A percentile compares a stretch with the other conserved stretches of the same genome.
phyloP scores from a whole-genome alignment of 2,329 filamentous ascomycete genomes.

The Emmonsiellopsis sp. region DNA sequence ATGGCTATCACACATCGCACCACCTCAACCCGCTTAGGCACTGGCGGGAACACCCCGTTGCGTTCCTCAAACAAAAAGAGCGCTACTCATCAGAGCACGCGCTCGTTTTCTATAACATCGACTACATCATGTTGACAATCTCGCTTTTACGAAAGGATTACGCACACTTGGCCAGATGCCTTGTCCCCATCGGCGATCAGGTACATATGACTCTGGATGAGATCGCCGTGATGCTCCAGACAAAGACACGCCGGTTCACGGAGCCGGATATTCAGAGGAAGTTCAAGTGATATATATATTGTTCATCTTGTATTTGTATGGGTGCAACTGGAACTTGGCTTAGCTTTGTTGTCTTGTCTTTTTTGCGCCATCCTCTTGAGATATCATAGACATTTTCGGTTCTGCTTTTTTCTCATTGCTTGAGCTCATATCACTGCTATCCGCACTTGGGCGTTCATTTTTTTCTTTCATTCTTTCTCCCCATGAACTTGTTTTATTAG shows the following conservation, averaged over 20 bases:
- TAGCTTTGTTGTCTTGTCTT: neutral
- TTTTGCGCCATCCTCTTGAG: neutral
- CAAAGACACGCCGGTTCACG: slow-evolving; percentile 56
- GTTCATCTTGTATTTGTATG: neutral
- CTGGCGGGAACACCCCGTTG: slow-evolving; percentile 69
- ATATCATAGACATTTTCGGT: no score
- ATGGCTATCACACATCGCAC: slow-evolving; percentile 73
- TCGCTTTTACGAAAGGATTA: slow-evolving; percentile 64
- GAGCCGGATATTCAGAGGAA: slow-evolving; percentile 55
- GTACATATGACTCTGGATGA: slow-evolving; percentile 56
- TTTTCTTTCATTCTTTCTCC: no score
- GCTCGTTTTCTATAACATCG: slow-evolving; percentile 70
- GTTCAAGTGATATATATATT: slow-evolving; percentile 26
- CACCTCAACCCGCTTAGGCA: slow-evolving; percentile 69
- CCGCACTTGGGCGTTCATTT: no score
- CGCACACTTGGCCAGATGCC: slow-evolving; percentile 53
- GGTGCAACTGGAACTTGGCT: neutral
- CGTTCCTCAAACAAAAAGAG: slow-evolving; percentile 61
- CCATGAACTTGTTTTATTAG: no score
- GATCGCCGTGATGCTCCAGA: slow-evolving; percentile 51
- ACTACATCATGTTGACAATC: slow-evolving; percentile 68
- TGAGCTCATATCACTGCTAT: no score
- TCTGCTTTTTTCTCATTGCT: no score
- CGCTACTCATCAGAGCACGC: slow-evolving; percentile 58
- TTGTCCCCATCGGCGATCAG: slow-evolving; percentile 68